Evolutionary conservation across 176 grass and related monocot genomes (phyloP).

Genomic region (Lolium rigidum): DNA sequence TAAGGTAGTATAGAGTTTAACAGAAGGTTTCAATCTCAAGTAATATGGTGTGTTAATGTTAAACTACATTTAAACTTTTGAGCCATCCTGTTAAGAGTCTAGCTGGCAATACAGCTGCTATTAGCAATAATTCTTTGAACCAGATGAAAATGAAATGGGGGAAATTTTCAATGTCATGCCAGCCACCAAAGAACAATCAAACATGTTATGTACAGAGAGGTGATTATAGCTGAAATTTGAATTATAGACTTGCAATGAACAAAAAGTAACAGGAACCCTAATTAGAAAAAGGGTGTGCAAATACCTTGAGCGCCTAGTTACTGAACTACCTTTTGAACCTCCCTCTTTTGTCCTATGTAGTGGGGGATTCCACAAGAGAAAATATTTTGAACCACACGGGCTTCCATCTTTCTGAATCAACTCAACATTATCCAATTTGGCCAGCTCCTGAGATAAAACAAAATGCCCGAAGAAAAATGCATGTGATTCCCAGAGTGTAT

Average conservation of each 20-base stretch:
- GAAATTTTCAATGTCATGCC: constrained; percentile 9
- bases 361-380: constrained; percentile 91
- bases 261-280: constrained; percentile 15
- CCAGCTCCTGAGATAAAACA: constrained; percentile 64
- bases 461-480: constrained; percentile 21
- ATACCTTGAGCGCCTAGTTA: constrained; percentile 79
- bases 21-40: background rate
- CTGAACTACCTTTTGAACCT: constrained; percentile 46
- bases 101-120: background rate
- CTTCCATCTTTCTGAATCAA: constrained; percentile 94
- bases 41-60: constrained; percentile 18
- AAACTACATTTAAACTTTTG: constrained; percentile 12
- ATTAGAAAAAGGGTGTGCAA: background rate
- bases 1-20: constrained; percentile 16
- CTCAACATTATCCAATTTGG: constrained; percentile 70
- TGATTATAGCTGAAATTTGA: constrained; percentile 12
- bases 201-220: background rate
- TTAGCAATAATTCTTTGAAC: constrained; percentile 9
- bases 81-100: constrained; percentile 6
- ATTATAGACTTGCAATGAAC: constrained; percentile 26
- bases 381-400: constrained; percentile 81
- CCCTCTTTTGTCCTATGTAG: constrained; percentile 54
- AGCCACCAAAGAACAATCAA: constrained; percentile 20
- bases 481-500: background rate
- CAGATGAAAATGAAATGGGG: constrained; percentile 3